Base-by-base conservation (phyloP, 2,329 filamentous ascomycete genomes). In the Sarocladium oryzae region DNA sequence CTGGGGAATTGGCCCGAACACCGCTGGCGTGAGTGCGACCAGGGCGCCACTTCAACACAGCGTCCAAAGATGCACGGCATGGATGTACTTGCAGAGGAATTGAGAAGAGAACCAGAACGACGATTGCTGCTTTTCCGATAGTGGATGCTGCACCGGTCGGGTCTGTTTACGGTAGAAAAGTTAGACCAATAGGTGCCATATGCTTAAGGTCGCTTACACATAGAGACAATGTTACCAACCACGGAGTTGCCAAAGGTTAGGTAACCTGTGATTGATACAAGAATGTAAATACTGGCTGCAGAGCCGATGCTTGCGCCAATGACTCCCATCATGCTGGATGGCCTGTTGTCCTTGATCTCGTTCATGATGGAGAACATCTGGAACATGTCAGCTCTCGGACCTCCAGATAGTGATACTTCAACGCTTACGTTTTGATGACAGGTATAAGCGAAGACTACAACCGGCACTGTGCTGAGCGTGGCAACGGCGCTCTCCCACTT, bases 311-410 rank as follows among this genome's bases (percentile, higher is more conserved):
- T 95, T 3, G 86, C 79, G 20, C 78, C 75, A 11, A 97, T 84
- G 8, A 99, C 91, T 15, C 81, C 79, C 1, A 89, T 85, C 7
- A 92, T 86, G 55, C 86, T 74, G 16, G 65, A 69, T 18, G 89
- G 89, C 2, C 88, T 88, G 67, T 90, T 89, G 64, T 96, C 85
- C 53, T 82, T 78, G 58, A 99, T 89, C 69, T 99, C 93, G 62
- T 99, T 99, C 40, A 99, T 73, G 57, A 99, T 95, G 10, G 92
- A 96, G 66, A 99, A 99, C 93, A 99, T 99, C 88, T 93, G 58
- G 1, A 26, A 1, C 13, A 8, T 20, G 58, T 70, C 54, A 72
- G 67, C 51, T 60, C 50, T 52, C 23, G n/a, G 4, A 37, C 28
- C 37, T n/a, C n/a, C n/a, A n/a, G n/a, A n/a, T n/a, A n/a, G n/a